phyloP scores from a whole-genome alignment of 495 filamentous ascomycete species.

The Astrocystis sublimbata region DNA sequence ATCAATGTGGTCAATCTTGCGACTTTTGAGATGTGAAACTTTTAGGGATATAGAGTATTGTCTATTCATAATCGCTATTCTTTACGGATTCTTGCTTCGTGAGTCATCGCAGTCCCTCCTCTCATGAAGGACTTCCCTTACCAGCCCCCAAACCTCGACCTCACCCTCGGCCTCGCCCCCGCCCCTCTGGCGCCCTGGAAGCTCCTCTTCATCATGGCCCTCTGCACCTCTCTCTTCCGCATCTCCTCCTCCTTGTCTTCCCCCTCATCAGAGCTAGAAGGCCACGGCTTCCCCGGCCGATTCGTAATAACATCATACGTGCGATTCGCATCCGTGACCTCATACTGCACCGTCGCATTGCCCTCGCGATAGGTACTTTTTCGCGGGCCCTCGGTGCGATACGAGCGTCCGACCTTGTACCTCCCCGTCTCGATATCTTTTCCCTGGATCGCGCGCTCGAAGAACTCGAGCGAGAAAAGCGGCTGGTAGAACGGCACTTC shows the following conservation, averaged over 20 bases:
- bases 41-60: background rate
- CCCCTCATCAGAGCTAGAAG: no score
- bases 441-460: conserved; percentile 58
- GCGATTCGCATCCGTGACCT: conserved; percentile 47
- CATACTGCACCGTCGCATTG: conserved; percentile 55
- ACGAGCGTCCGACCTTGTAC: conserved; percentile 31
- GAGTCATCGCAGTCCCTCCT: background rate
- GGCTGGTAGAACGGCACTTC: conserved; percentile 73
- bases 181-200: conserved; percentile 14
- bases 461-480: conserved; percentile 58
- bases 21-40: background rate
- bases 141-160: background rate
- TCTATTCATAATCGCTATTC: conserved; percentile 2
- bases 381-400: conserved; percentile 51
- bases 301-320: conserved; percentile 60
- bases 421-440: conserved; percentile 63
- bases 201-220: conserved; percentile 28
- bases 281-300: conserved; percentile 37
- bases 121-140: background rate
- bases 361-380: conserved; percentile 60
- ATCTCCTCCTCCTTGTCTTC: no score
- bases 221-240: no score
- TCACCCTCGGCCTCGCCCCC: conserved; percentile 3
- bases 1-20: no score
- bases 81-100: no score